Base-by-base conservation (phyloP, 2,329 filamentous ascomycete species). In the Zasmidium cellare region DNA sequence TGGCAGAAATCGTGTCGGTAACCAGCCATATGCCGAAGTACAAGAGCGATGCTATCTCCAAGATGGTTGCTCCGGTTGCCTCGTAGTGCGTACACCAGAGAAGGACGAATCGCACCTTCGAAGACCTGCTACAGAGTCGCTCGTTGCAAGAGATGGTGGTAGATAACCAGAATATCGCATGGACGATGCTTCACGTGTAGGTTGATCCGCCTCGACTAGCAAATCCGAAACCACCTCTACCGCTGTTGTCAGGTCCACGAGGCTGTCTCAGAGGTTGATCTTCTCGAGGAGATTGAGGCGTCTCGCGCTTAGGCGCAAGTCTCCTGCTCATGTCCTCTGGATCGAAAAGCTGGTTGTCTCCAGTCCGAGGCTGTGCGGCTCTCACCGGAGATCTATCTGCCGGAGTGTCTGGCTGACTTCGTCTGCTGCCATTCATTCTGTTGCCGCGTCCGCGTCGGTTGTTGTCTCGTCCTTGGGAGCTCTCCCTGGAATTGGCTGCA, bases 211-310 rank as follows among this genome's bases (percentile, higher is more conserved):
- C 88, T 68, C 90, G 82, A 61, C 79, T 80, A 48, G 82, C 83
- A 69, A 94, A 92, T 35, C 88, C 89, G 74, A 92, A 92, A 0
- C 91, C 91, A 56, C 87, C 89, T 68, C 88, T 83, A 57, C 89
- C 89, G 70, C 81, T 90, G 48, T 83, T 82, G 70, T 96, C 90
- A 9, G 92, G 92, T 9, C 91, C 91, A 67, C 84, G 84, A 1
- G 92, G 92, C 69, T 84, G 80, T 61, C 92, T 85, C 59, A 92
- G 83, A 16, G 90, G 84, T 61, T 87, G 85, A 49, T 89, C 84
- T 24, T 86, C 83, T 35, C 49, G 25, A 1, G 49, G 41, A 9
- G 41, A 38, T 81, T 82, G n/a, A 81, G 80, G 63, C 24, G 50
- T 61, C 56, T 50, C 76, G 66, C 46, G 74, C 68, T 47, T 85